These are phyloP conservation scores for Epichloe sp. DNA, from an alignment of 2,329 filamentous ascomycete genomes.

Conservation along the genomic window DNA sequence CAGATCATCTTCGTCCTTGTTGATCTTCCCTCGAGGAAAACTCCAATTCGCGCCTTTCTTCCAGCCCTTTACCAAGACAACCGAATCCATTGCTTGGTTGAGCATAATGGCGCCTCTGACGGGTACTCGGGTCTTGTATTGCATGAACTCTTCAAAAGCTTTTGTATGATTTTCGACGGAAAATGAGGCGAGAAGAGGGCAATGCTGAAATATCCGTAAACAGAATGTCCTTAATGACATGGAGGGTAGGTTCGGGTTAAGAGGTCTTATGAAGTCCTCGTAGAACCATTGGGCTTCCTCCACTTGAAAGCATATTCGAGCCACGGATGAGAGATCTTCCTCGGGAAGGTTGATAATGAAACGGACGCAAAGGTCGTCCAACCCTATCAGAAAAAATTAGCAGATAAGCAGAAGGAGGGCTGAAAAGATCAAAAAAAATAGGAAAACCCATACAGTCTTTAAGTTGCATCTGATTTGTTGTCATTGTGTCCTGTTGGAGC, in stretches of 20 bases:
- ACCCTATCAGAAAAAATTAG: conserved; percentile 42
- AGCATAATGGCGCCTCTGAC: conserved; percentile 90
- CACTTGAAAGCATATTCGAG: conserved; percentile 94
- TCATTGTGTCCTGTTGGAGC: conserved; percentile 44
- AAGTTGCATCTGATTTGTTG: conserved; percentile 67
- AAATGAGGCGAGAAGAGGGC: conserved; percentile 73
- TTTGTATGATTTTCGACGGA: conserved; percentile 63
- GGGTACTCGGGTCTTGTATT: conserved; percentile 89
- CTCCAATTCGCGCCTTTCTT: conserved; percentile 96
- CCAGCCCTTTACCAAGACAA: conserved; percentile 91
- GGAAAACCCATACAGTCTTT: conserved; percentile 60
- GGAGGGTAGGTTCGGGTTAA: conserved; percentile 72
- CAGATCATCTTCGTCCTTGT: conserved; percentile 88
- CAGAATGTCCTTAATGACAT: conserved; percentile 79
- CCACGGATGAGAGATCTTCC: conserved; percentile 78
- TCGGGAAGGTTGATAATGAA: conserved; percentile 95
- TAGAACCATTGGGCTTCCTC: conserved; percentile 99
- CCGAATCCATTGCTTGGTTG: conserved; percentile 87
- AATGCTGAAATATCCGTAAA: conserved; percentile 84
- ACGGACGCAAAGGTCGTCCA: conserved; percentile 94
- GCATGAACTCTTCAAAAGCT: conserved; percentile 83
- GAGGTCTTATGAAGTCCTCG: conserved; percentile 93
- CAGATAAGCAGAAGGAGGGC: conserved; percentile 1
- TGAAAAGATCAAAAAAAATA: background rate
- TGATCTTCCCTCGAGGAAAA: conserved; percentile 94